Conservation (phyloP, 176 grass and related monocot species). For the Leersia perrieri region DNA sequence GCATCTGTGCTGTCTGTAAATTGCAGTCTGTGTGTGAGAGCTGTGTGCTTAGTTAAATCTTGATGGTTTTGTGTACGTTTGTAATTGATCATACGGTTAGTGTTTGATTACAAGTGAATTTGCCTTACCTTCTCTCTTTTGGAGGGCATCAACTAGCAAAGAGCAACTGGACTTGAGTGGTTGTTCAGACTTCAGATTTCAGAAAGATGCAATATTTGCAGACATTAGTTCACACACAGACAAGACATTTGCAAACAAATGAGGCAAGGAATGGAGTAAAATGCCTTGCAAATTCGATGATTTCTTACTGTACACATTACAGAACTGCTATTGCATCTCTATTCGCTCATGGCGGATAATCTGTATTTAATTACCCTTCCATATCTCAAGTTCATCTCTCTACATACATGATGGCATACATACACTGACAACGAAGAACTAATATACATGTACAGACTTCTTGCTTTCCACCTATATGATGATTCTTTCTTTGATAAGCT, state of each 20-base stretch:
- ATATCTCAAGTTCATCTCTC: constrained; percentile 30
- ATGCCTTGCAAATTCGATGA: constrained; percentile 16
- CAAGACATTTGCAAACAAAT: neutral
- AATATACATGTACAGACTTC: constrained; percentile 49
- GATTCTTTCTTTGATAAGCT: neutral
- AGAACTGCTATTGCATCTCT: constrained; percentile 23
- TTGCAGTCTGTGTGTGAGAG: neutral
- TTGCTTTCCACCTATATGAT: constrained; percentile 22
- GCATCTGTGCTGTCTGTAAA: neutral
- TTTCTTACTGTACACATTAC: constrained; percentile 47
- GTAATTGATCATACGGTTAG: neutral
- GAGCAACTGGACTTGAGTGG: neutral
- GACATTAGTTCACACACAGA: neutral
- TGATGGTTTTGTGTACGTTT: neutral
- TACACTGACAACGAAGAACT: constrained; percentile 33
- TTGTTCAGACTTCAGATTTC: neutral
- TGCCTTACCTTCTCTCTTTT: neutral
- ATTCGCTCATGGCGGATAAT: constrained; percentile 39
- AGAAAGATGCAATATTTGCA: neutral
- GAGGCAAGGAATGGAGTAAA: neutral
- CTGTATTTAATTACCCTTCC: constrained; percentile 50
- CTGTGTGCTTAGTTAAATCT: neutral
- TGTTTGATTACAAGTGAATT: neutral
- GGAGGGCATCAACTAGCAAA: neutral
- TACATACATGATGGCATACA: constrained; percentile 47